These are phyloP conservation scores for Capronia americana DNA, from an alignment of 2,329 filamentous ascomycete species.

Conservation along the genomic window DNA sequence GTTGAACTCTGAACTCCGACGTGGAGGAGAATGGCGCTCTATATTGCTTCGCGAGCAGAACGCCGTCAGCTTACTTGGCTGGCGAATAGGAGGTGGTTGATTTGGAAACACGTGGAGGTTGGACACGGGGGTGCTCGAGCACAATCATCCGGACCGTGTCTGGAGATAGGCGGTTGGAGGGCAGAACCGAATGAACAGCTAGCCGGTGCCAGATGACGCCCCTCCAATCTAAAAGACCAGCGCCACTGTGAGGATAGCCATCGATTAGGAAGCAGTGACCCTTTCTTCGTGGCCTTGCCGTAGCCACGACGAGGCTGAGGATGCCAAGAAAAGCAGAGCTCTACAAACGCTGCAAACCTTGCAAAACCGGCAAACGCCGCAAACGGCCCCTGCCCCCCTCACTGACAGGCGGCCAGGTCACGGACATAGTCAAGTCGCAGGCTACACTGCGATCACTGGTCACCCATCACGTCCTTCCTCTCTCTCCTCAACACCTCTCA, in stretches of 20 bases:
- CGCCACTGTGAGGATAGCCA: neutral
- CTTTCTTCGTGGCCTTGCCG: neutral
- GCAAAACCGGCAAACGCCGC: neutral
- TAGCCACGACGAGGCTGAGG: neutral
- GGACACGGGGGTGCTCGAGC: neutral
- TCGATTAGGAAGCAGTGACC: neutral
- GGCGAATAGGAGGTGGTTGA: neutral
- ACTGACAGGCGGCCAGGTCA: conserved; percentile 6
- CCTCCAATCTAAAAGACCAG: neutral
- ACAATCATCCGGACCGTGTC: neutral
- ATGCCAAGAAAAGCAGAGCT: neutral
- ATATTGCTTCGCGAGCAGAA: neutral
- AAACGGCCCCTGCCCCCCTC: neutral
- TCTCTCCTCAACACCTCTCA: neutral
- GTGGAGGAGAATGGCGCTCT: neutral
- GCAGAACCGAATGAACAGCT: neutral
- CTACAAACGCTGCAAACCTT: neutral
- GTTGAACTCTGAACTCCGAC: neutral
- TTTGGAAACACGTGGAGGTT: neutral
- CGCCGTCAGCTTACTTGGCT: neutral
- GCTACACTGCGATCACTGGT: conserved; percentile 3
- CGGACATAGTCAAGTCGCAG: neutral
- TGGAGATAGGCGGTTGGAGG: neutral
- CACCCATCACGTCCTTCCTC: neutral
- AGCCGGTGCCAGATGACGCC: neutral